These are phyloP conservation scores for Didymella lethalis DNA, from an alignment of 2,329 filamentous ascomycete species.

Conservation along the genomic window DNA sequence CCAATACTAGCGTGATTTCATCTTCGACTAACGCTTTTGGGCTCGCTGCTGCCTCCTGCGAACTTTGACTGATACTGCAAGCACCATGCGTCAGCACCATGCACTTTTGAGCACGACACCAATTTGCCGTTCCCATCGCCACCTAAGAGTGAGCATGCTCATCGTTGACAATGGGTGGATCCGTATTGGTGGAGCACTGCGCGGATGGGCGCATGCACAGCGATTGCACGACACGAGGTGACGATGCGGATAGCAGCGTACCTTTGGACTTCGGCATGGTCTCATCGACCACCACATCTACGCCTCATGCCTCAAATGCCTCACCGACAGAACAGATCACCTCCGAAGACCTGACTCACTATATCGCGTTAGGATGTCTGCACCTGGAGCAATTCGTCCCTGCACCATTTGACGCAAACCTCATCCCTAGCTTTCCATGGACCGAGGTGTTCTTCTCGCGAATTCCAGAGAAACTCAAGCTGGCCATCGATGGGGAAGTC, in stretches of 20 bases:
- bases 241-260: not conserved
- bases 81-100: not conserved
- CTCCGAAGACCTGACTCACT: slow-evolving; percentile 35
- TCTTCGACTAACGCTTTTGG: slow-evolving; percentile 5
- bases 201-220: not conserved
- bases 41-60: slow-evolving; percentile 17
- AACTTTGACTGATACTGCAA: not conserved
- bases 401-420: not conserved
- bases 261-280: not conserved
- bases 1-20: slow-evolving; percentile 10
- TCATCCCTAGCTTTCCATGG: slow-evolving; percentile 29
- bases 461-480: slow-evolving; percentile 33
- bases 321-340: slow-evolving; percentile 15
- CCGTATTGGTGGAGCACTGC: slow-evolving; percentile 11
- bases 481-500: slow-evolving; percentile 36
- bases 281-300: slow-evolving; percentile 16
- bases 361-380: slow-evolving; percentile 49
- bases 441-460: slow-evolving; percentile 31
- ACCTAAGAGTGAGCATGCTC: not conserved
- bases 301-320: slow-evolving; percentile 23
- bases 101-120: too few relatives aligned
- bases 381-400: slow-evolving; percentile 23
- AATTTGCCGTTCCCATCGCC: not conserved
- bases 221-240: slow-evolving; percentile 4
- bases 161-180: not conserved